Percentiles rank a stretch among this genome's conserved stretches.
Conservation (phyloP, 2,329 filamentous ascomycete genomes). For the Botrytis hyacinthi region DNA sequence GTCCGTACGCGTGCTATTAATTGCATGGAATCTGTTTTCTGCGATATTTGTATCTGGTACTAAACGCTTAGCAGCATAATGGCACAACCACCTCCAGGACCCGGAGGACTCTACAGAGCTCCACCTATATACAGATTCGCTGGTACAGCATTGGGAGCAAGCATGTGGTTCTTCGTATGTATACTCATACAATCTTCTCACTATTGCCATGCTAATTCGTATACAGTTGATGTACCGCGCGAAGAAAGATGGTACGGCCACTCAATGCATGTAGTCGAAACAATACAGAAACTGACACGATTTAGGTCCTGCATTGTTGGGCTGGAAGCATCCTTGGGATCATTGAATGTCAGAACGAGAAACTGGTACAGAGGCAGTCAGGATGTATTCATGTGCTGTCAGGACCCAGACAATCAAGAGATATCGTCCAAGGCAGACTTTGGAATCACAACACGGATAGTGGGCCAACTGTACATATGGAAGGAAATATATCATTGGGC, state of each 20-base stretch:
- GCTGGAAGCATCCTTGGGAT: conserved; percentile 96
- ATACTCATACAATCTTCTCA: not conserved
- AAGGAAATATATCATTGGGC: conserved; percentile 23
- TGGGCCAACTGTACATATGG: conserved; percentile 23
- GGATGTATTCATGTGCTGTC: not conserved
- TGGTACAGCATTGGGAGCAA: conserved; percentile 83
- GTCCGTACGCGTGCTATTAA: no score
- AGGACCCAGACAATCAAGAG: not conserved
- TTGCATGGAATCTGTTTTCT: not conserved
- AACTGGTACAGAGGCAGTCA: not conserved
- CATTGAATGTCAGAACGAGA: conserved; percentile 56
- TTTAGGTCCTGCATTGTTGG: conserved; percentile 71
- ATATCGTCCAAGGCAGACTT: not conserved
- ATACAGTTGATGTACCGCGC: conserved; percentile 90
- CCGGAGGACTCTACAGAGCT: conserved; percentile 34
- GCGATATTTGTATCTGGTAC: not conserved
- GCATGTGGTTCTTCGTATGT: conserved; percentile 99
- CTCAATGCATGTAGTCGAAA: not conserved
- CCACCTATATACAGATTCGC: conserved; percentile 77
- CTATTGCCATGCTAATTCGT: conserved; percentile 23
- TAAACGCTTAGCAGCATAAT: conserved; percentile 40
- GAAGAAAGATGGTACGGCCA: conserved; percentile 77
- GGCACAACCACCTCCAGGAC: conserved; percentile 58
- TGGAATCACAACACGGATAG: not conserved
- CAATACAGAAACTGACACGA: conserved; percentile 25